These are phyloP conservation scores for Rhodamnia rubescens DNA, from an alignment of 345 rosid species.

Conservation along the genomic window DNA sequence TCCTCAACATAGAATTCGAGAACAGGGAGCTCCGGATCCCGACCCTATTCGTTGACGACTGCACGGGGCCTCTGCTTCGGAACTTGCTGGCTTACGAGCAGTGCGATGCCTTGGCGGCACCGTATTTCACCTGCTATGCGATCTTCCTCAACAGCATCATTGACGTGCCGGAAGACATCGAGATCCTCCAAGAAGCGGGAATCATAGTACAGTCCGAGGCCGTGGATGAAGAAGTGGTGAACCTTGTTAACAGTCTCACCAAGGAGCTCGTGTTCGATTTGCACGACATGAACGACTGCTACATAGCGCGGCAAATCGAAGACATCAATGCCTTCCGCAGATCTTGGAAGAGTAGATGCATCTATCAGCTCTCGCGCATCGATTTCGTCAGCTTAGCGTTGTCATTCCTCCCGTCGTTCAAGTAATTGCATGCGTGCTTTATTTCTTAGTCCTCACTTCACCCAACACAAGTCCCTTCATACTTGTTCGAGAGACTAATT, in stretches of 20 bases:
- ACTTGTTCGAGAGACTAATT: not conserved
- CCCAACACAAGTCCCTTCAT: not conserved
- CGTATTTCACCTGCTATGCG: not conserved
- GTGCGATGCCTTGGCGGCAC: not conserved
- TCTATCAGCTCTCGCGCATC: not conserved
- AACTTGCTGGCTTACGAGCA: conserved; percentile 1
- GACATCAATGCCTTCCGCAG: not conserved
- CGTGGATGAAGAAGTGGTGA: not conserved
- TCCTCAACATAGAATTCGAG: not conserved
- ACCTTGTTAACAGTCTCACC: not conserved
- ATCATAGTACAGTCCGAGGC: not conserved
- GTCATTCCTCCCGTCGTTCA: not conserved
- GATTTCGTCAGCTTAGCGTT: not conserved
- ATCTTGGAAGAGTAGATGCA: not conserved
- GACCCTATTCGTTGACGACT: not conserved
- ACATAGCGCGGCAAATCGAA: conserved; percentile 1
- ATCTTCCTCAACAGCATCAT: conserved; percentile 3
- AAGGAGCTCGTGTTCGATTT: conserved; percentile 4
- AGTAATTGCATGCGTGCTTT: not conserved
- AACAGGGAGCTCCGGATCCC: not conserved
- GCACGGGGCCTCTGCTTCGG: not conserved
- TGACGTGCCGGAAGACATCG: not conserved
- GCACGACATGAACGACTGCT: not conserved
- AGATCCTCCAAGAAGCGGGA: not conserved
- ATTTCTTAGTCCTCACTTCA: not conserved